Base-by-base conservation (phyloP, 345 rosid genomes). In the Acer yangbiense region DNA sequence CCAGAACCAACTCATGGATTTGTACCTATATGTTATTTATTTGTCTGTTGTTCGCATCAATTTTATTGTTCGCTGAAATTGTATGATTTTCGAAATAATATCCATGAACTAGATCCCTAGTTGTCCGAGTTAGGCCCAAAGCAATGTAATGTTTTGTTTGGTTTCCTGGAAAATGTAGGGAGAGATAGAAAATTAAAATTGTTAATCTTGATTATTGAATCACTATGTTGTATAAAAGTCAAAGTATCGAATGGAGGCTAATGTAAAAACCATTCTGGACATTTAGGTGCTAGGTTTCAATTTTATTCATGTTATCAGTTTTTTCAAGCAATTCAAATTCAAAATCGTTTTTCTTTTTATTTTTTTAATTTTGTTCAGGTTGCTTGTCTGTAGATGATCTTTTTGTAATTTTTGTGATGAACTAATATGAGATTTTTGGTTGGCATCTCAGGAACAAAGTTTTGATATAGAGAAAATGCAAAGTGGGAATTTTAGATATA, bases 361-460 rank as follows among this genome's bases (percentile, higher is more conserved):
- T 13, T 58, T 9, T 50, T 9, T 18, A 0, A 21, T 23, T 21
- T 13, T 65, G 12, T 2, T 69, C 17, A 62, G 6, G 41, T 52
- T 23, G 39, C 43, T 63, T 18, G 44, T 50, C 66, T 74, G 61
- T 9, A 58, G 11, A 61, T 20, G 29, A 55, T 32, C 11, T 7
- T 68, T 39, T 35, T 7, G 21, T 79, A 27, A 52, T 25, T 14
- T 77, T 16, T 20, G 43, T 41, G 32, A 68, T 9, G 3, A 67
- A 63, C 71, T 80, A 44, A 77, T 65, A 17, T 79, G 64, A 8
- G 68, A 50, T 43, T 69, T 39, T 50, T 43, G 66, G 32, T 77
- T 74, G 70, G 54, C 65, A 25, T 85, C 67, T 78, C 94, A 93
- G 98, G 95, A 93, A 83, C 90, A 95, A 95, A 84, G 98, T 93